phyloP scores from a whole-genome alignment of 2,329 filamentous ascomycete genomes.

The Colletotrichum theobromicola region DNA sequence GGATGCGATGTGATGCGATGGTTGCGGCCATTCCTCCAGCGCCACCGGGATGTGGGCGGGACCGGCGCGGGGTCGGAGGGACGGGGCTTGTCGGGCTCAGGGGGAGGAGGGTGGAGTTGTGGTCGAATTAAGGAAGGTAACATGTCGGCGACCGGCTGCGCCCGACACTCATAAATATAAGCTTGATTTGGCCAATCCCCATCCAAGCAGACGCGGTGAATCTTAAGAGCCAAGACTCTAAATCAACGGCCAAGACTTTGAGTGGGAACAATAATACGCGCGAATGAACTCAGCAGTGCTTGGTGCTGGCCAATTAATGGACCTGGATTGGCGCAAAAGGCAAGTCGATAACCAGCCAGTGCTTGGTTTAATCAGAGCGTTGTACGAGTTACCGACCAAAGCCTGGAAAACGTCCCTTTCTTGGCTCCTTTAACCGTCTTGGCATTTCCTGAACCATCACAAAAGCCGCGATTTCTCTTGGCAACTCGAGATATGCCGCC shows the following conservation, averaged over 20 bases:
- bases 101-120: neutral
- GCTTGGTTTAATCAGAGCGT: neutral
- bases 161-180: constrained; percentile 7
- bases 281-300: neutral
- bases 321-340: neutral
- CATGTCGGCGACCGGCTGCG: constrained; percentile 10
- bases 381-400: neutral
- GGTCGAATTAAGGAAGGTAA: constrained; percentile 15
- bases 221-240: neutral
- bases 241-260: neutral
- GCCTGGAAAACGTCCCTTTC: neutral
- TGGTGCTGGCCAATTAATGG: neutral
- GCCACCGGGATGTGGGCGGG: neutral
- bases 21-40: neutral
- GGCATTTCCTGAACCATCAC: constrained; percentile 6
- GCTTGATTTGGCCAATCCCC: constrained; percentile 10
- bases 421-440: constrained; percentile 9
- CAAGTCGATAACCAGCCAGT: constrained; percentile 1
- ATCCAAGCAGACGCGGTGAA: neutral
- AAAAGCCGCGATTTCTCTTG: constrained; percentile 18
- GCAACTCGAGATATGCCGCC: neutral
- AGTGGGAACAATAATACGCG: neutral
- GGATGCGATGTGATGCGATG: neutral
- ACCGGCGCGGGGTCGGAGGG: neutral
- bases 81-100: neutral